Percentiles rank a stretch among this genome's conserved stretches.
These are phyloP conservation scores for Beauveria sp. DNA, from an alignment of 2,329 filamentous ascomycete species.

Conservation along the genomic window DNA sequence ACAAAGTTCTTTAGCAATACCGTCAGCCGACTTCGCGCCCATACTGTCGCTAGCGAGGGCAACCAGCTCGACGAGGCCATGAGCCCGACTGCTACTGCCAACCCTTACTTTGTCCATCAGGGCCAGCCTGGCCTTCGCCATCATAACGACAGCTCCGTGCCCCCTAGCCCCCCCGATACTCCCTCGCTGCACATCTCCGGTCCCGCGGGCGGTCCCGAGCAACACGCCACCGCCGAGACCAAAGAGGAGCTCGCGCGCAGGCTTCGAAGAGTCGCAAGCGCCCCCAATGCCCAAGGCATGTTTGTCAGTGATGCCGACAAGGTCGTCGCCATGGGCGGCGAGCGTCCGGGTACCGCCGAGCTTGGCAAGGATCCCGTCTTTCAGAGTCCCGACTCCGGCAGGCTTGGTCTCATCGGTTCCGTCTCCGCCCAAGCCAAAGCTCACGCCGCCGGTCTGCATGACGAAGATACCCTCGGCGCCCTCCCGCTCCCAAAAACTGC, in stretches of 20 bases:
- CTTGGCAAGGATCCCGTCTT: constrained; percentile 72
- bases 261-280: constrained; percentile 86
- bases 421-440: constrained; percentile 21
- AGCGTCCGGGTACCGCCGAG: constrained; percentile 77
- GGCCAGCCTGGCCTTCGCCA: constrained; percentile 88
- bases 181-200: constrained; percentile 69
- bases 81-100: constrained; percentile 88
- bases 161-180: constrained; percentile 86
- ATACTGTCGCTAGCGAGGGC: constrained; percentile 87
- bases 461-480: constrained; percentile 47
- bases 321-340: constrained; percentile 38
- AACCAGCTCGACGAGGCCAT: constrained; percentile 81
- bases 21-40: constrained; percentile 79
- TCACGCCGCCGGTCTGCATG: constrained; percentile 32
- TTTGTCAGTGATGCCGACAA: constrained; percentile 47
- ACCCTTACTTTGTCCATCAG: constrained; percentile 96
- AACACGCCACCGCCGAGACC: constrained; percentile 65
- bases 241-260: constrained; percentile 94
- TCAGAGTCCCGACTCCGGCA: constrained; percentile 37
- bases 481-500: constrained; percentile 57
- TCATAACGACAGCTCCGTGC: constrained; percentile 88
- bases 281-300: constrained; percentile 90
- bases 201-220: constrained; percentile 53
- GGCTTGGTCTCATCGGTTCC: constrained; percentile 29
- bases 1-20: constrained; percentile 82